Evolutionary conservation across 2,329 filamentous ascomycete species (phyloP).

Genomic region (Beauveria brongniartii): DNA sequence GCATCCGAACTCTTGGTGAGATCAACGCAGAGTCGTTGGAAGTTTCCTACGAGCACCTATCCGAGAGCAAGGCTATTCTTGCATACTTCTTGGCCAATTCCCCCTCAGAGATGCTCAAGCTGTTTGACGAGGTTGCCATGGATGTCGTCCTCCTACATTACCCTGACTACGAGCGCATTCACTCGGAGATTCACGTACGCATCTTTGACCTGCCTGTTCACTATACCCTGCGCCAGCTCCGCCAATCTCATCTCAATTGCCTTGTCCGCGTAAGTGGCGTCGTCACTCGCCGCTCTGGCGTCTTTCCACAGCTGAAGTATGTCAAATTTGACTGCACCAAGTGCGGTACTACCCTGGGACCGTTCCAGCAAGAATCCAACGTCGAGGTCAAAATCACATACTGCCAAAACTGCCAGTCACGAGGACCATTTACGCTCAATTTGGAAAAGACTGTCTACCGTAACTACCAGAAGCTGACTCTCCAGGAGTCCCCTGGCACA

Average conservation of each 20-base stretch:
- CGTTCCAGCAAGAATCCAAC: conserved; percentile 95
- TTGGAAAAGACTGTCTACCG: conserved; percentile 97
- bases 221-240: conserved; percentile 89
- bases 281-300: conserved; percentile 85
- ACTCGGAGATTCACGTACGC: conserved; percentile 94
- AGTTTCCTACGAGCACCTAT: conserved; percentile 89
- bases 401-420: conserved; percentile 93
- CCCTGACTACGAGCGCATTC: conserved; percentile 94
- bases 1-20: conserved; percentile 92
- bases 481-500: conserved; percentile 94
- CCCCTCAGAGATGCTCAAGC: conserved; percentile 86
- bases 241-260: conserved; percentile 93
- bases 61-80: conserved; percentile 82
- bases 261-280: conserved; percentile 91
- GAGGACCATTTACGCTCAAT: conserved; percentile 90
- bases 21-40: conserved; percentile 94
- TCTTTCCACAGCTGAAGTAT: conserved; percentile 97
- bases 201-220: conserved; percentile 91
- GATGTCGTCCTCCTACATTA: conserved; percentile 94
- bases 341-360: conserved; percentile 83
- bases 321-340: conserved; percentile 97
- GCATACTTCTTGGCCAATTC: conserved; percentile 96
- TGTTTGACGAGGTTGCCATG: conserved; percentile 95
- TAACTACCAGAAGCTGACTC: conserved; percentile 95
- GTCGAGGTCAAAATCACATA: conserved; percentile 93